These are phyloP conservation scores for Microbotryomycetes sp. DNA, from an alignment of 1,284 basidiomycete genomes.

Conservation along the genomic window DNA sequence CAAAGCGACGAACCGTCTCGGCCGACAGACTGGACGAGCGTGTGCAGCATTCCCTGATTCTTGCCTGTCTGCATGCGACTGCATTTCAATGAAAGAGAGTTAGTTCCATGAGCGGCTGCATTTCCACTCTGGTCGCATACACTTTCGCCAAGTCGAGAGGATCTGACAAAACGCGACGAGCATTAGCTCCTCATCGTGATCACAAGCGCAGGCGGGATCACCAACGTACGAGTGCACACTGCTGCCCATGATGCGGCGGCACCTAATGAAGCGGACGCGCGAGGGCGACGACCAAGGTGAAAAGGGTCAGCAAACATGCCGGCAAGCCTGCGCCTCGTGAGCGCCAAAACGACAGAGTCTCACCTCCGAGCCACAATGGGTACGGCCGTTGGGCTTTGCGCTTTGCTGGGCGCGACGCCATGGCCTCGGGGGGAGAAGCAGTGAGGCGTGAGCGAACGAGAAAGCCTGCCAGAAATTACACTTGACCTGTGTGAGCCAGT, in stretches of 20 bases:
- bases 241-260: constrained; percentile 28
- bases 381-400: constrained; percentile 10
- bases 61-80: constrained; percentile 36
- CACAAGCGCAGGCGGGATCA: neutral
- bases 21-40: constrained; percentile 23
- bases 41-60: constrained; percentile 27
- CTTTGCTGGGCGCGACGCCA: too few relatives aligned
- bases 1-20: constrained; percentile 19
- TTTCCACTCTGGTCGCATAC: constrained; percentile 25
- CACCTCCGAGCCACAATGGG: constrained; percentile 30
- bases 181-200: neutral
- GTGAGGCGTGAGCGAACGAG: too few relatives aligned
- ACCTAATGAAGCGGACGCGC: neutral
- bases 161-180: constrained; percentile 16
- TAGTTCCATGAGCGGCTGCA: neutral
- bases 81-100: neutral
- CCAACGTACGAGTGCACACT: constrained; percentile 28
- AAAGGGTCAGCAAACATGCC: neutral
- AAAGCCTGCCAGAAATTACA: too few relatives aligned
- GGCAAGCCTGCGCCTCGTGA: neutral
- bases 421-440: too few relatives aligned
- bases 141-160: constrained; percentile 36
- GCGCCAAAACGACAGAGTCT: neutral
- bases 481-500: too few relatives aligned
- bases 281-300: neutral